These are phyloP conservation scores for Myrica gale DNA, from an alignment of 306 rosid genomes.

Conservation along the genomic window DNA sequence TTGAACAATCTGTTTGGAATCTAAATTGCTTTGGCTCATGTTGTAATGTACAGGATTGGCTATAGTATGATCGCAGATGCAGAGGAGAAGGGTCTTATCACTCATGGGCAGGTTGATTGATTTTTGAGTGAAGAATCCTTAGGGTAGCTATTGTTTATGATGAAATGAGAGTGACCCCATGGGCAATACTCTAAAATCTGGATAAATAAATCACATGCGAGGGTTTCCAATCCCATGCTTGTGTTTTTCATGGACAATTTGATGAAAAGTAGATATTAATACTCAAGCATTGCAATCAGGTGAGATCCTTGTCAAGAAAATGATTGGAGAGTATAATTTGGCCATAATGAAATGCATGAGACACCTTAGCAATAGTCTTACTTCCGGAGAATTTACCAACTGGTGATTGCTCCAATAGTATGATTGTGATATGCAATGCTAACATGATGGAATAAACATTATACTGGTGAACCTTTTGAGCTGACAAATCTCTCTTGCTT, in stretches of 20 bases:
- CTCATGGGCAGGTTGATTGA: constrained; percentile 64
- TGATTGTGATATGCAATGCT: constrained; percentile 18
- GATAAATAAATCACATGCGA: neutral
- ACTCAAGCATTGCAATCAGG: neutral
- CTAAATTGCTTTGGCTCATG: neutral
- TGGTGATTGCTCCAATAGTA: constrained; percentile 3
- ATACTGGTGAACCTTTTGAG: constrained; percentile 18
- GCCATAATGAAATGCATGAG: neutral
- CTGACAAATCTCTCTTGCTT: constrained; percentile 23
- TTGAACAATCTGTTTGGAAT: neutral
- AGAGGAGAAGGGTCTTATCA: constrained; percentile 64
- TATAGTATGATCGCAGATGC: constrained; percentile 84
- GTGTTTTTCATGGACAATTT: constrained; percentile 10
- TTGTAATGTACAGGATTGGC: constrained; percentile 54
- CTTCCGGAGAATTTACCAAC: constrained; percentile 8
- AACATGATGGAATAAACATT: neutral
- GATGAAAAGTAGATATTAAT: constrained; percentile 7
- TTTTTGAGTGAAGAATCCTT: constrained; percentile 14
- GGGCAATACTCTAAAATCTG: constrained; percentile 5
- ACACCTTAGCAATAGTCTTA: neutral
- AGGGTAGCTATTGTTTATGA: neutral
- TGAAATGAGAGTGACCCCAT: neutral
- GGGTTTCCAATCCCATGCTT: neutral
- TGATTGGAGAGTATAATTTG: neutral
- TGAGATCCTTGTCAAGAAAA: neutral